These are phyloP conservation scores for Fusarium sp. DNA, from an alignment of 2,329 filamentous ascomycete genomes.

Conservation along the genomic window DNA sequence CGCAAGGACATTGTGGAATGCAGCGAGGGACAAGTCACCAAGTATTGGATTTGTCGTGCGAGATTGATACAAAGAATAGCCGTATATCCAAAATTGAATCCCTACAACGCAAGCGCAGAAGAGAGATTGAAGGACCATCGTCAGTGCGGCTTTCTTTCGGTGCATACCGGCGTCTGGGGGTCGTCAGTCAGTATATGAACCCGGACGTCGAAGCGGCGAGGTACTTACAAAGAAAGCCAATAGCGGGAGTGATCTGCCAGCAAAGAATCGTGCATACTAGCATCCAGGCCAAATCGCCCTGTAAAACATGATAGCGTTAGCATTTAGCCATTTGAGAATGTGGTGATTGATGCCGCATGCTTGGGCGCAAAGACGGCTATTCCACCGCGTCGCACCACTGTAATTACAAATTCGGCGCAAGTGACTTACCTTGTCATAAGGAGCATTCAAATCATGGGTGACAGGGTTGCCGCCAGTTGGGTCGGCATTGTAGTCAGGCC, in stretches of 20 bases:
- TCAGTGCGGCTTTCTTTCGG: constrained; percentile 55
- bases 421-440: constrained; percentile 55
- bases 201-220: no score
- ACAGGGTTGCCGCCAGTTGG: constrained; percentile 59
- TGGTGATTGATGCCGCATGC: not conserved
- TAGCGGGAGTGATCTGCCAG: constrained; percentile 56
- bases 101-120: constrained; percentile 60
- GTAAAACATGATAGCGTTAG: constrained; percentile 3
- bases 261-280: constrained; percentile 54
- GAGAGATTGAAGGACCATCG: constrained; percentile 61
- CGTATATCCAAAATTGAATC: constrained; percentile 62
- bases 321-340: rapidly evolving
- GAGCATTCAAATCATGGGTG: constrained; percentile 58
- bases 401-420: not conserved
- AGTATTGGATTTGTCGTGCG: constrained; percentile 52
- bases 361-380: no score
- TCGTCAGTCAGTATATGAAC: not conserved
- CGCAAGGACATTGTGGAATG: constrained; percentile 53
- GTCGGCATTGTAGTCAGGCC: constrained; percentile 56
- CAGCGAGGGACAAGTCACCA: constrained; percentile 53
- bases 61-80: constrained; percentile 58
- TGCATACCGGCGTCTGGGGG: constrained; percentile 53
- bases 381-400: no score
- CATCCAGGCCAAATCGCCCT: constrained; percentile 60
- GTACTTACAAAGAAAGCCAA: constrained; percentile 51